Evolutionary conservation across 306 rosid species (phyloP), one percentile per base, ranked within the genome.

Genomic region (Pueraria montana): DNA sequence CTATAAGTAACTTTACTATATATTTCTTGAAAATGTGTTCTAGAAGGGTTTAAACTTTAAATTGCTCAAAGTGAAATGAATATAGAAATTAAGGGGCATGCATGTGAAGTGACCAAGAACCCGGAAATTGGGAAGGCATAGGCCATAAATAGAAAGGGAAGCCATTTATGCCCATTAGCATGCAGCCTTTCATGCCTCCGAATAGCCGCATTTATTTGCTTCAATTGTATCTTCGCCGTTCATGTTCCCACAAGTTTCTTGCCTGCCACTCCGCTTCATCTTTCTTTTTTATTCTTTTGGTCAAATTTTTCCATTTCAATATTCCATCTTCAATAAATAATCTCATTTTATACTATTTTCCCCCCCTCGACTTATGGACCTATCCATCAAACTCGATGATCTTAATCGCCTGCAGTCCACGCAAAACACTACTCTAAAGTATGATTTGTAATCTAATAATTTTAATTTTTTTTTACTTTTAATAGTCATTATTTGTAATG

Each of bases 101-200:
- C 78, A 70, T 14, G 84, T 58, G 77, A 40, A 36, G 20, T 6
- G n/a, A 49, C 5, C 3, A 53, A 58, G 63, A 70, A 26, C 48
- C 27, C 0, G 27, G 70, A 40, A 55, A 34, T 14, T 49, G 43
- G 46, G 36, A 81, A 74, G 56, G 16, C 21, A 53, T 12, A 52
- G 48, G 48, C 13, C 34, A 68, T 11, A 24, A 5, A 70, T 6
- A 20, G 1, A 24, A 24, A 26, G 11, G 36, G 21, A 13, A 42
- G 76, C 40, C 76, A 24, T 23, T 16, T 64, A 46, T 42, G 55
- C 11, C 55, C 36, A 43, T 43, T 42, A 61, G 21, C 32, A 78
- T 11, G 79, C 66, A 66, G 66, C 90, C 78, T 74, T 87, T 84
- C 84, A 23, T 73, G 77, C 72, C 38, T 48, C 1, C 86, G 73